Evolutionary conservation across 2,329 filamentous ascomycete species (phyloP), one percentile per base, ranked within the genome.

Genomic region (Diaporthe capsici): DNA sequence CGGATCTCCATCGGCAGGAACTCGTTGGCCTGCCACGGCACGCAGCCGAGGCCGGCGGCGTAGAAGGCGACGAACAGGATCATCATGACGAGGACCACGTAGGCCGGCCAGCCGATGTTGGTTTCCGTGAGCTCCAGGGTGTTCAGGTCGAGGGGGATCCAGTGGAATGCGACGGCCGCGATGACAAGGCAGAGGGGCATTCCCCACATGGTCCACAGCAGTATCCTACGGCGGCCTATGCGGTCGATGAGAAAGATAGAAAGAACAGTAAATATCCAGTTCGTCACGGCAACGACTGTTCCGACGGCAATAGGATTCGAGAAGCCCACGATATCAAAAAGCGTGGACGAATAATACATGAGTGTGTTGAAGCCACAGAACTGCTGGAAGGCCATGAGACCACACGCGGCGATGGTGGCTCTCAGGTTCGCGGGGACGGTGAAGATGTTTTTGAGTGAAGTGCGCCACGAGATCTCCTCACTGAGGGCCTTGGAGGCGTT

Each of bases 361-460:
- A 90, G 82, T 1, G 88, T 87, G 76, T 90, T 90, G 80, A 90
- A 88, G 0, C 87, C 88, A 6, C 86, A 83, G 55, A 89, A 87
- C 81, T 89, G 88, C 13, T 83, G 85, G 44, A 88, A 86, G 17
- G 86, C 87, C 87, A 89, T 89, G n/a, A 89, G 79, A 17, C 86
- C 85, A 74, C 87, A 89, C 3, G 86, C 87, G 42, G 83, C 81
- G 47, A 89, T 79, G 10, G 89, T 80, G 15, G 87, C 86, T 12
- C 87, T 83, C 61, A 87, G 82, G 74, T 87, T 88, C n/a, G 81
- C 79, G 0, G 85, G 84, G 15, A 84, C 81, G 17, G 82, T 81
- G 75, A 88, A 86, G 37, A 89, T 84, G 76, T 87, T 84, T 79
- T 87, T 88, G 73, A 87, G 79, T 10, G 85, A 82, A 77, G 82